Conservation (phyloP, 2,329 filamentous ascomycete genomes). For the Nemania sp. region DNA sequence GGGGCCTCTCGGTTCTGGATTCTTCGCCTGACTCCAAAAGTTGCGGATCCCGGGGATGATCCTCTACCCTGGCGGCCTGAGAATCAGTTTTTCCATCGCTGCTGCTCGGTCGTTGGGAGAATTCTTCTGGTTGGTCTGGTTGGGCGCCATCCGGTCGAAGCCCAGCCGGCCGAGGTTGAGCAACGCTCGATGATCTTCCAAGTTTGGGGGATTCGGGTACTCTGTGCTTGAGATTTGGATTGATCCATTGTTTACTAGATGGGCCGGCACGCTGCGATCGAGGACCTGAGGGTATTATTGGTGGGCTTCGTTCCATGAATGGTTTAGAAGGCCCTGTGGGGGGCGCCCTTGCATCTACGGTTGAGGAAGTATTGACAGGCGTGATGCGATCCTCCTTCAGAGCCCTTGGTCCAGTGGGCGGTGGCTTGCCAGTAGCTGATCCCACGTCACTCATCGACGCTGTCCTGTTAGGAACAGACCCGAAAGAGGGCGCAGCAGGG, state of each 20-base stretch:
- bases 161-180: conserved; percentile 44
- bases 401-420: conserved; percentile 59
- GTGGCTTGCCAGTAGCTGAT: conserved; percentile 50
- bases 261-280: conserved; percentile 56
- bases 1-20: conserved; percentile 29
- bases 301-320: conserved; percentile 49
- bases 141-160: conserved; percentile 44
- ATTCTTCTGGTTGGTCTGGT: conserved; percentile 48
- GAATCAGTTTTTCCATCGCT: conserved; percentile 57
- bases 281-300: conserved; percentile 60
- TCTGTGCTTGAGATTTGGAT: conserved; percentile 55
- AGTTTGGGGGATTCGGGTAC: conserved; percentile 57
- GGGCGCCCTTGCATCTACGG: conserved; percentile 44
- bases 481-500: conserved; percentile 62
- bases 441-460: conserved; percentile 43
- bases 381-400: conserved; percentile 55
- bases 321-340: conserved; percentile 51
- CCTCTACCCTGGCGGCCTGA: conserved; percentile 25
- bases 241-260: conserved; percentile 65
- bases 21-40: conserved; percentile 27
- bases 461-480: conserved; percentile 56
- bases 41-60: conserved; percentile 30
- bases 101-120: conserved; percentile 54
- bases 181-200: conserved; percentile 55
- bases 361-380: conserved; percentile 47